Evolutionary conservation across 1,284 basidiomycete genomes (phyloP), one percentile per base, ranked within the genome.

Genomic region (Rhodotorula glutinis): DNA sequence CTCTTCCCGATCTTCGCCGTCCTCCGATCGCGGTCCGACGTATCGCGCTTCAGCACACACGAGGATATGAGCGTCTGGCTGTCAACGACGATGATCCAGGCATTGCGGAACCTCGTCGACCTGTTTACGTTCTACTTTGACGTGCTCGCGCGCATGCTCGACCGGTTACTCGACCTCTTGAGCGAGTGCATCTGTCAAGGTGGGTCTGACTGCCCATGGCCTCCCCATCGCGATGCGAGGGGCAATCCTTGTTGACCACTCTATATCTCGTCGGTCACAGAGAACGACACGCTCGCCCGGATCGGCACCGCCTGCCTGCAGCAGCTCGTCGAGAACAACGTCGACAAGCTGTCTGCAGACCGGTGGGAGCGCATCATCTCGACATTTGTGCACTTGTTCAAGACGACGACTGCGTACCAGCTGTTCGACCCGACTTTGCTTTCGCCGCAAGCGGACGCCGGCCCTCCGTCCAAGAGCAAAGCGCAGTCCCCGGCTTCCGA

Each of bases 21-120:
- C 57, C 83, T 99, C 66, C 91, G 92, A 75, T 93, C 90, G 21
- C 79, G 80, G 43, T 78, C 80, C 30, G 94, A 97, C 78, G 80
- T 98, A 43, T 91, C 90, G 21, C 86, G 93, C 38, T 98, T 98
- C 82, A 91, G 84, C 77, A 94, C 92, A 3, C 92, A 97, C 76
- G 96, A 98, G 78, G 96, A 98, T 76, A 96, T 98, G 92, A 96
- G 92, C 75, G 94, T 99, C 21, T 99, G 96, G 96, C 81, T 99
- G 56, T 97, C 93, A 53, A 98, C 96, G 13, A 99, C 96, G 2
- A 94, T 99, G 88, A 98, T 99, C 63, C 95, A 98, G 78, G 96
- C 96, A 2, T 83, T 99, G 64, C 86, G 96, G 44, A 92, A 98
- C 79, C 83, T 98, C 70, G 91, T 99, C 69, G 92, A 96, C 77